Evolutionary conservation across 768 basidiomycete species (phyloP).

Genomic region (Crucibulum laeve): DNA sequence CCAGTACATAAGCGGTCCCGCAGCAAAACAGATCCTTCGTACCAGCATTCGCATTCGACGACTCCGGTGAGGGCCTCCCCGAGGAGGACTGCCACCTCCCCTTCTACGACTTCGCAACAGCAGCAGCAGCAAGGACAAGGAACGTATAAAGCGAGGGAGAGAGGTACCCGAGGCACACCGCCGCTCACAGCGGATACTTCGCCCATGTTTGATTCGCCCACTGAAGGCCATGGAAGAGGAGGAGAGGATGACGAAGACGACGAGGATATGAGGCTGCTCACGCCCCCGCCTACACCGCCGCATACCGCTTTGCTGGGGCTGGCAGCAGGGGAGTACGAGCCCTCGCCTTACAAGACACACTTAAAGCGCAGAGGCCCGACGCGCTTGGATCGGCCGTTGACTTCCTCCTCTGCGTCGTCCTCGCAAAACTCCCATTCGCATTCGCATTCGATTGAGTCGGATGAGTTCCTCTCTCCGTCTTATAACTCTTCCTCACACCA

Average conservation of each 20-base stretch:
- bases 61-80: neutral
- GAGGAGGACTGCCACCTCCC: neutral
- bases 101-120: neutral
- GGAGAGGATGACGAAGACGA: constrained; percentile 14
- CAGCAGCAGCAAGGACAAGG: neutral
- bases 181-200: neutral
- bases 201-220: no score
- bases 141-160: neutral
- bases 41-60: neutral
- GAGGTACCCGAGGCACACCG: neutral
- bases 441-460: neutral
- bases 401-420: neutral
- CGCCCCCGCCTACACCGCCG: constrained; percentile 21
- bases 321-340: neutral
- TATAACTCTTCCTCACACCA: neutral
- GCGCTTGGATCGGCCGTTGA: neutral
- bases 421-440: neutral
- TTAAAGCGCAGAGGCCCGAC: neutral
- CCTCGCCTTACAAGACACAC: neutral
- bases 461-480: neutral
- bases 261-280: constrained; percentile 14
- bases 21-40: no score
- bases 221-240: constrained; percentile 13
- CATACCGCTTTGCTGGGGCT: neutral
- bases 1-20: no score